Evolutionary conservation across 2,329 filamentous ascomycete species (phyloP).

Genomic region (Hypoxylon sp.): DNA sequence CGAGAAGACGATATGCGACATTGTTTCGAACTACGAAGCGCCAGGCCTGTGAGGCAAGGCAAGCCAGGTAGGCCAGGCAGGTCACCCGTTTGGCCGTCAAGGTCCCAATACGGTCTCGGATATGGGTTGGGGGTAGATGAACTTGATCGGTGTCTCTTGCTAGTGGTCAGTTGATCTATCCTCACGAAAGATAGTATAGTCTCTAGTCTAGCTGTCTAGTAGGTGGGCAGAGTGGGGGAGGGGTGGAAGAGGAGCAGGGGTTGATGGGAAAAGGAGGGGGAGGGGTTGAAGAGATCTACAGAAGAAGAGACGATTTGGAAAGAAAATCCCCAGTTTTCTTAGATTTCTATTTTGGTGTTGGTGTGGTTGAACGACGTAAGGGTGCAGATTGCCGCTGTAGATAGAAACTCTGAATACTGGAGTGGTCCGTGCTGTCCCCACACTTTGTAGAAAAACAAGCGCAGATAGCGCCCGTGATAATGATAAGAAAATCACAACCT

Average conservation of each 20-base stretch:
- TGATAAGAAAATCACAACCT: constrained; percentile 13
- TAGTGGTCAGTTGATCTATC: constrained; percentile 41
- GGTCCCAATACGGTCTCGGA: constrained; percentile 33
- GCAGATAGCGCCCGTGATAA: constrained; percentile 42
- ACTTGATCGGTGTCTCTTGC: constrained; percentile 35
- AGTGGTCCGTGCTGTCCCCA: constrained; percentile 30
- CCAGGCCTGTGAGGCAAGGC: constrained; percentile 30
- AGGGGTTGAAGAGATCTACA: constrained; percentile 30
- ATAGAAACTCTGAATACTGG: constrained; percentile 18
- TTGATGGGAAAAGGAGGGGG: constrained; percentile 25
- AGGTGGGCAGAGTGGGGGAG: constrained; percentile 32
- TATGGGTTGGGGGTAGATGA: constrained; percentile 35
- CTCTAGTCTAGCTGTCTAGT: constrained; percentile 6
- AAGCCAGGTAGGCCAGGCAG: constrained; percentile 25
- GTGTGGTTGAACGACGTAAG: constrained; percentile 44
- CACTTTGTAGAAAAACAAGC: constrained; percentile 29
- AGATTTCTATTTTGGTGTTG: constrained; percentile 42
- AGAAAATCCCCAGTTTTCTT: constrained; percentile 24
- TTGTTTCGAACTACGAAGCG: constrained; percentile 38
- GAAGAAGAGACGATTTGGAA: constrained; percentile 13
- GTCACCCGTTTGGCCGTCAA: constrained; percentile 43
- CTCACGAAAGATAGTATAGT: neutral
- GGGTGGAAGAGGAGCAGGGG: constrained; percentile 7
- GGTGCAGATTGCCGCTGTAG: constrained; percentile 27
- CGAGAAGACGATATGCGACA: constrained; percentile 35